phyloP scores from a whole-genome alignment of 352 stramenopile species.

The Globisporangium recalcitrans region DNA sequence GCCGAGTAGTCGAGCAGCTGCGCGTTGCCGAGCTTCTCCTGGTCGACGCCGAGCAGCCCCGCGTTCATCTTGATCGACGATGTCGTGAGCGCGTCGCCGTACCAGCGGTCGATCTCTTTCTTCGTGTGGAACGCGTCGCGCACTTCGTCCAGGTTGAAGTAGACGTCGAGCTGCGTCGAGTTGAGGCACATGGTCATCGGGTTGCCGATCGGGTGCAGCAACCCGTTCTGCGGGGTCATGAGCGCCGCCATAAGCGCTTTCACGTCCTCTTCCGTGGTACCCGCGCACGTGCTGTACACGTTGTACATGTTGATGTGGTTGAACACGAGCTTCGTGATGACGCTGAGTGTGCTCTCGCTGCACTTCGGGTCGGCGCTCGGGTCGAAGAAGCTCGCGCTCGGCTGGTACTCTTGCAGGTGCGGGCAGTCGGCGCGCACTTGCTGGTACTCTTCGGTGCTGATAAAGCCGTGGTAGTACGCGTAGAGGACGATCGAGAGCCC shows the following conservation, averaged over 20 bases:
- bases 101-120: constrained; percentile 9
- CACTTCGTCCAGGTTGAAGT: constrained; percentile 44
- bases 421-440: constrained; percentile 24
- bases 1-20: constrained; percentile 47
- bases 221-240: constrained; percentile 33
- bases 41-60: constrained; percentile 30
- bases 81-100: constrained; percentile 23
- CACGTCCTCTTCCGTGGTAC: constrained; percentile 23
- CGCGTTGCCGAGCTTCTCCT: constrained; percentile 25
- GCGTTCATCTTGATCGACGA: constrained; percentile 30
- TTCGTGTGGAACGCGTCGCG: constrained; percentile 52
- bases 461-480: constrained; percentile 47
- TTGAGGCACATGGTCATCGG: constrained; percentile 25
- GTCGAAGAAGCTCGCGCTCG: constrained; percentile 19
- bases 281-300: constrained; percentile 19
- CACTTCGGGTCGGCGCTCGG: constrained; percentile 22
- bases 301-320: constrained; percentile 27
- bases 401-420: constrained; percentile 20
- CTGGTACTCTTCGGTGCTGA: constrained; percentile 37
- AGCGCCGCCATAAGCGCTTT: constrained; percentile 38
- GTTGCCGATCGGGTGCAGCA: constrained; percentile 25
- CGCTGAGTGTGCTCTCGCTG: constrained; percentile 20
- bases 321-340: constrained; percentile 18
- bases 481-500: constrained; percentile 33
- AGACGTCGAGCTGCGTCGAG: constrained; percentile 26